Evolutionary conservation across 2,329 filamentous ascomycete genomes (phyloP), one percentile per base, ranked within the genome.

Genomic region (Graphilbum ipis-grandicollis): DNA sequence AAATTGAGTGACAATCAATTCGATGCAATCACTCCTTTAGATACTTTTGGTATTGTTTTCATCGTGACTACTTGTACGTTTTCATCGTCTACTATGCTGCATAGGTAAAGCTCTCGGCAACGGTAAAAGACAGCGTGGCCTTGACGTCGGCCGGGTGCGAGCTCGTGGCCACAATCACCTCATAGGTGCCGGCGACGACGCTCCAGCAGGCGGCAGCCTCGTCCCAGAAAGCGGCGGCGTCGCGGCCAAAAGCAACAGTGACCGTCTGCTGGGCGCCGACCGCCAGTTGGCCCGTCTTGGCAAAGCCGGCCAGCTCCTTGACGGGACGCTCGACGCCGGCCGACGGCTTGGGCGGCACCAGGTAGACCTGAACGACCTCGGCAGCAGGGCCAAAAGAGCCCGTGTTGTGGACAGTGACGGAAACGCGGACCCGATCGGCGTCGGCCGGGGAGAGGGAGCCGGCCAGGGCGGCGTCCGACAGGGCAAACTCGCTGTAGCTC

Each of bases 401-500:
- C 0, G 62, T 71, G 51, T 84, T 84, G 33, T 60, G 64, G 3
- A 84, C 53, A 0, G 58, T 61, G 4, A 75, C 56, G 0, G 56
- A 58, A 3, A 70, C 65, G 9, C n/a, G 23, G 3, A 56, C 49
- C 4, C 9, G 12, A 5, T 14, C 25, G 22, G 22, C 33, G n/a
- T 13, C 29, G 13, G 29, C 15, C 5, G 29, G 5, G 7, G 29
- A 17, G 5, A 17, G 29, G 6, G 7, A 7, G n/a, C 29, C n/a
- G n/a, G 10, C 6, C 29, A 31, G 26, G 10, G 26, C 6, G 14
- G 26, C 26, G 9, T 12, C 12, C 8, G n/a, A 4, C 29, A 56
- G 52, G 9, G 52, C 46, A 51, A 88, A 88, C 0, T 60, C 71
- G 0, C 80, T 85, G 56, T 86, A 90, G 14, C 76, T 80, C 2